Conservation (phyloP, 2,329 filamentous ascomycete genomes). For the Epichloe scottii region DNA sequence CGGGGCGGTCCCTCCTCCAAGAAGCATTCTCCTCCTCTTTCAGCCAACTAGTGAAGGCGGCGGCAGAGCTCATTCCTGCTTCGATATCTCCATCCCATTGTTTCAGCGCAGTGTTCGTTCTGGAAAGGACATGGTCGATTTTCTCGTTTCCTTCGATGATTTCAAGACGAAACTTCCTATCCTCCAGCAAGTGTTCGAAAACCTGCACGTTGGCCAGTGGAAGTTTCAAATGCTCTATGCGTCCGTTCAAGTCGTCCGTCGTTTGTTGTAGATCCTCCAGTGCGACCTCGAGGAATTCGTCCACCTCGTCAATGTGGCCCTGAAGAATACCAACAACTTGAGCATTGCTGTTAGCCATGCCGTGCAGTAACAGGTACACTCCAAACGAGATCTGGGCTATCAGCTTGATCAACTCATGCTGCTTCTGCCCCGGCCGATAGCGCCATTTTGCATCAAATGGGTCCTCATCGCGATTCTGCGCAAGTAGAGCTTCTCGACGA, state of each 20-base stretch:
- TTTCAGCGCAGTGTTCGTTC: slow-evolving; percentile 63
- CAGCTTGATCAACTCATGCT: slow-evolving; percentile 83
- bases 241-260: slow-evolving; percentile 63
- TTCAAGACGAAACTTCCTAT: slow-evolving; percentile 67
- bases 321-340: slow-evolving; percentile 86
- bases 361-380: slow-evolving; percentile 73
- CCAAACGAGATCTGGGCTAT: slow-evolving; percentile 90
- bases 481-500: slow-evolving; percentile 55
- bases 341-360: slow-evolving; percentile 75
- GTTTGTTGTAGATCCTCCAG: slow-evolving; percentile 76
- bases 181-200: slow-evolving; percentile 80
- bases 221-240: slow-evolving; percentile 67
- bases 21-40: slow-evolving; percentile 48
- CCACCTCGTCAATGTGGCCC: slow-evolving; percentile 85
- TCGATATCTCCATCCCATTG: slow-evolving; percentile 68
- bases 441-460: slow-evolving; percentile 67
- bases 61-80: slow-evolving; percentile 64
- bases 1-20: slow-evolving; percentile 48
- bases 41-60: slow-evolving; percentile 67
- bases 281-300: slow-evolving; percentile 76
- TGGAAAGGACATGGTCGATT: slow-evolving; percentile 78
- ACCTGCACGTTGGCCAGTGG: slow-evolving; percentile 72
- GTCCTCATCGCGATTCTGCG: slow-evolving; percentile 54
- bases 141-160: slow-evolving; percentile 80
- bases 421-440: slow-evolving; percentile 59